phyloP scores from a whole-genome alignment of 495 filamentous ascomycete genomes.

The Penicillium dipodomyicola region DNA sequence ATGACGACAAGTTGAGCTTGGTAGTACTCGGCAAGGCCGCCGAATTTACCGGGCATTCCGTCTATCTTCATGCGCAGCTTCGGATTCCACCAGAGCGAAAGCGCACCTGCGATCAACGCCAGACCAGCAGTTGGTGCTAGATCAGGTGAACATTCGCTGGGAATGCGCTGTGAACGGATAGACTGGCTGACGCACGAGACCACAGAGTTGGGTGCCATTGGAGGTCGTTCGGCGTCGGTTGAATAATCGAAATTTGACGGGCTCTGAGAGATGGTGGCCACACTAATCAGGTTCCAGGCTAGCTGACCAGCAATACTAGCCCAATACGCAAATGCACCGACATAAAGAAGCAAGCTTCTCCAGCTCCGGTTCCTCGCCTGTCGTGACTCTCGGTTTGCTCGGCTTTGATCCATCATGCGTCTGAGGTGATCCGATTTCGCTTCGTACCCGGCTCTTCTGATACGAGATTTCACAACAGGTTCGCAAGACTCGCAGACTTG shows the following conservation, averaged over 20 bases:
- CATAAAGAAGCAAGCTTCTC: conserved; percentile 49
- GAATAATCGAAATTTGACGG: conserved; percentile 15
- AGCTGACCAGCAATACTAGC: conserved; percentile 47
- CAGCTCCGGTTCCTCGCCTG: conserved; percentile 44
- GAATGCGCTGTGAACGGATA: conserved; percentile 21
- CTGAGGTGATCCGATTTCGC: conserved; percentile 76
- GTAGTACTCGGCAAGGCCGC: conserved; percentile 67
- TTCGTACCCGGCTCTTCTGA: conserved; percentile 67
- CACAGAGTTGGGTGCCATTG: conserved; percentile 13
- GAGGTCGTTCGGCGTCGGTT: neutral
- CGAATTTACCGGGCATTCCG: conserved; percentile 60
- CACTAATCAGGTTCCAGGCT: conserved; percentile 40
- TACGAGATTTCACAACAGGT: conserved; percentile 59
- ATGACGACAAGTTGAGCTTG: conserved; percentile 62
- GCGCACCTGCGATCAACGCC: conserved; percentile 51
- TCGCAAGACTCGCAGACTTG: conserved; percentile 79
- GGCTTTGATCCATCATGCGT: conserved; percentile 66
- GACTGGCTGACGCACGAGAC: conserved; percentile 33
- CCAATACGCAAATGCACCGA: conserved; percentile 52
- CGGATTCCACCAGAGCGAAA: conserved; percentile 76
- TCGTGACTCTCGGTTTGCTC: conserved; percentile 43
- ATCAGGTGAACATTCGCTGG: conserved; percentile 30
- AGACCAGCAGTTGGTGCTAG: conserved; percentile 41
- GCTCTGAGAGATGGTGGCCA: conserved; percentile 19
- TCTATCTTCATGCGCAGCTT: conserved; percentile 61